Evolutionary conservation across 176 grass and related monocot genomes (phyloP).

Genomic region (Bromus sterilis): DNA sequence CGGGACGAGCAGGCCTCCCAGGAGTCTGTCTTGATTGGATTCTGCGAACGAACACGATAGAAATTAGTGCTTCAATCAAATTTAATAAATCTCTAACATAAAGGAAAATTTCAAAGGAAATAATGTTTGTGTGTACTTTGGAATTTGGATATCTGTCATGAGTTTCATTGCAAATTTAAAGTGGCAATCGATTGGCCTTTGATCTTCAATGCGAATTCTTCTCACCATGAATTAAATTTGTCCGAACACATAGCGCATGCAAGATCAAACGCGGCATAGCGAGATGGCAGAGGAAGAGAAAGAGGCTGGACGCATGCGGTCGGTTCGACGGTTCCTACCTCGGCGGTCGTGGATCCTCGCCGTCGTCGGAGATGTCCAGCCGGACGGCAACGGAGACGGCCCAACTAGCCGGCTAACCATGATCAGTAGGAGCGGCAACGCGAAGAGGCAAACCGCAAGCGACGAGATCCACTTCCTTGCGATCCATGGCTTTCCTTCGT

Average conservation of each 20-base stretch:
- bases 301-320: neutral
- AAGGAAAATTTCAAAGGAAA: neutral
- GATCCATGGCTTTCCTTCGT: conserved; percentile 11
- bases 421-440: conserved; percentile 17
- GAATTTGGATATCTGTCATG: neutral
- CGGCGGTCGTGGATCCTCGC: neutral
- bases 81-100: no score
- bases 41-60: neutral
- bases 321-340: neutral
- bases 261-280: neutral
- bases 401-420: conserved; percentile 10
- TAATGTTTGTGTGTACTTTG: no score
- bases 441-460: conserved; percentile 29
- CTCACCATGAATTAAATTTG: neutral
- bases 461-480: conserved; percentile 9
- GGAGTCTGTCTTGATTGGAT: conserved; percentile 14
- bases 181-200: neutral
- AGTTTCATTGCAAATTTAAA: neutral
- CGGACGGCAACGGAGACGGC: neutral
- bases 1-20: conserved; percentile 55
- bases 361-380: neutral
- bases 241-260: neutral
- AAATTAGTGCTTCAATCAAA: neutral
- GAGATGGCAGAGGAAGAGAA: neutral
- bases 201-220: neutral